A percentile compares a stretch with the other conserved stretches of the same genome.
Evolutionary conservation across 202 grass and related monocot species (phyloP).

Genomic region (Musa balbisiana): DNA sequence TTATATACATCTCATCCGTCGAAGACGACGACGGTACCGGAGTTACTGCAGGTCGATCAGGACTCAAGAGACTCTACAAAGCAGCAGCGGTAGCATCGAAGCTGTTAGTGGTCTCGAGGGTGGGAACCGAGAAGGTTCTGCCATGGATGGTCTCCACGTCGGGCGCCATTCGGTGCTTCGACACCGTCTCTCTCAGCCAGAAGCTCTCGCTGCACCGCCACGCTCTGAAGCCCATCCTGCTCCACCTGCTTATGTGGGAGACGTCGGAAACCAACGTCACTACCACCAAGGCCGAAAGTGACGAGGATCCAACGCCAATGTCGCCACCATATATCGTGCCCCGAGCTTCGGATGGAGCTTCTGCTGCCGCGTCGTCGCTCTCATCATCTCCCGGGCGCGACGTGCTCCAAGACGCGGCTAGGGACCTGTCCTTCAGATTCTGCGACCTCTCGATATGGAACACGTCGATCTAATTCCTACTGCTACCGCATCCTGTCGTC

Average conservation of each 20-base stretch:
- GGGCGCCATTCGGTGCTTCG: slow-evolving; percentile 73
- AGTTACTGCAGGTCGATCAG: slow-evolving; percentile 51
- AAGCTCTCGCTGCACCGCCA: slow-evolving; percentile 88
- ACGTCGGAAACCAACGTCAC: neutral
- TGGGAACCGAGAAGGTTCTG: slow-evolving; percentile 70
- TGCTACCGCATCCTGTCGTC: too few relatives aligned
- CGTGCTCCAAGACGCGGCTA: neutral
- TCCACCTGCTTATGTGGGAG: slow-evolving; percentile 83
- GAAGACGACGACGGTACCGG: slow-evolving; percentile 54
- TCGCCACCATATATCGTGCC: neutral
- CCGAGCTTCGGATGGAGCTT: too few relatives aligned
- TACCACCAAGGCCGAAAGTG: too few relatives aligned
- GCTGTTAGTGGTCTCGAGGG: slow-evolving; percentile 72
- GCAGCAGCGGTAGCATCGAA: slow-evolving; percentile 38
- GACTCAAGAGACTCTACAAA: slow-evolving; percentile 50
- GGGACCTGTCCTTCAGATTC: slow-evolving; percentile 14
- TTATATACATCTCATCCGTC: slow-evolving; percentile 86
- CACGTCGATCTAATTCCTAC: too few relatives aligned
- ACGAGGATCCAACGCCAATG: too few relatives aligned
- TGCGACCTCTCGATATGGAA: neutral
- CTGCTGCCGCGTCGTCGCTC: too few relatives aligned
- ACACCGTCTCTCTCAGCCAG: slow-evolving; percentile 92
- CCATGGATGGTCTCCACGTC: slow-evolving; percentile 64
- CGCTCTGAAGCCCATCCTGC: slow-evolving; percentile 64
- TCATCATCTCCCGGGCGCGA: neutral